Evolutionary conservation across 2,329 filamentous ascomycete species (phyloP), one percentile per base, ranked within the genome.

Genomic region (Aspergillus neoniger): DNA sequence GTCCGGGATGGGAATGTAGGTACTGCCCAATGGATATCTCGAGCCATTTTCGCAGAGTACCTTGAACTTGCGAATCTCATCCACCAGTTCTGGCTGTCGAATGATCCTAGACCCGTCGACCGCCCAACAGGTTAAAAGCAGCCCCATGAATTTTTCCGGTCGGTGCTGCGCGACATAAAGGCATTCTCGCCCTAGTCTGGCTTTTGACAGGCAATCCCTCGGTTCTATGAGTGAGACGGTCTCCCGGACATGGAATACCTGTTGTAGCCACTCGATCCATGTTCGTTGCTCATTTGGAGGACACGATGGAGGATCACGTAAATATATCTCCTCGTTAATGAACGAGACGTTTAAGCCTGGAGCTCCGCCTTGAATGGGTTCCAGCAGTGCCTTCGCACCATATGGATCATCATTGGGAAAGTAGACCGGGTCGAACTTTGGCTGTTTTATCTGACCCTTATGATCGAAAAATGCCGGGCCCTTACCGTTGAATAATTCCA

Each of bases 31-130:
- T 28, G 25, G 57, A 28, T 55, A 23, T 32, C 50, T 52, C 10
- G 17, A 15, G 21, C 60, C 60, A 39, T 49, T 51, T 32, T 63
- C 53, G 25, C 57, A 63, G n/a, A 51, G 60, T 5, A 60, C 60
- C 17, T 60, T 12, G 23, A 48, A 25, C 2, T 25, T 30, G 9
- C 57, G 41, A 36, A 63, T 15, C 54, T 54, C 17, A 25, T 55
- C 17, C 19, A 39, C 25, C 8, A 60, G 38, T 7, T 3, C 23
- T 19, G 14, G 54, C 36, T 43, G 21, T 14, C 32, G 23, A 12
- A 38, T 25, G 12, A 63, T 14, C 9, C 21, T 49, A 14, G 21
- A 19, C 3, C 49, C 49, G 6, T 47, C 57, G 4, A 10, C n/a
- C 41, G 25, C 2, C 60, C 60, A 63, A 25, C 49, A 60, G 9